A percentile compares a stretch with the other conserved stretches of the same genome.
These are phyloP conservation scores for Quercus mongolica DNA, from an alignment of 306 rosid species.

Conservation along the genomic window DNA sequence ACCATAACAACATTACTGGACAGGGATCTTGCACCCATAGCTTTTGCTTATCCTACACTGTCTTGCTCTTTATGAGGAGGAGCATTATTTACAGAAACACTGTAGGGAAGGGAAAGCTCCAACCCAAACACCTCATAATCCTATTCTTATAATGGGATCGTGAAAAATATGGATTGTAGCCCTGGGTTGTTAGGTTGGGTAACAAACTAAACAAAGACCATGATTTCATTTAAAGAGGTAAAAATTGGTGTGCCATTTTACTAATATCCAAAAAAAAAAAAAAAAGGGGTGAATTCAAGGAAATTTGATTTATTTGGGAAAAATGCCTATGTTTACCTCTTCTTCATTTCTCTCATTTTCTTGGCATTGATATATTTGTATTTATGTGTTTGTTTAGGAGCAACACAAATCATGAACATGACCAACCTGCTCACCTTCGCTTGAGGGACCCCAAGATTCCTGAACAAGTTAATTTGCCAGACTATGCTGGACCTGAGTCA, in stretches of 20 bases:
- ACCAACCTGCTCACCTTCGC: slow-evolving; percentile 90
- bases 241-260: neutral
- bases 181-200: neutral
- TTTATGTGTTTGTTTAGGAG: slow-evolving; percentile 49
- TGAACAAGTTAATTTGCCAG: slow-evolving; percentile 65
- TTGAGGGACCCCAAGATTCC: slow-evolving; percentile 76
- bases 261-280: neutral
- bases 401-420: slow-evolving; percentile 97
- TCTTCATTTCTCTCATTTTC: slow-evolving; percentile 15
- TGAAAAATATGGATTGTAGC: neutral
- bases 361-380: slow-evolving; percentile 18
- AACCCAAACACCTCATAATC: neutral
- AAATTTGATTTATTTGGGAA: neutral
- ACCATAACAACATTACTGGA: neutral
- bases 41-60: neutral
- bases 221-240: neutral
- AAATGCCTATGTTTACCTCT: slow-evolving; percentile 12
- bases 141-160: neutral
- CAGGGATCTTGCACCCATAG: neutral
- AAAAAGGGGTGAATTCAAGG: neutral
- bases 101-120: neutral
- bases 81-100: neutral
- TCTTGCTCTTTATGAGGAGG: neutral
- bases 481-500: slow-evolving; percentile 77
- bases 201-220: neutral